Base-by-base conservation (phyloP, 2,329 filamentous ascomycete genomes). In the Colletotrichum tropicicola region DNA sequence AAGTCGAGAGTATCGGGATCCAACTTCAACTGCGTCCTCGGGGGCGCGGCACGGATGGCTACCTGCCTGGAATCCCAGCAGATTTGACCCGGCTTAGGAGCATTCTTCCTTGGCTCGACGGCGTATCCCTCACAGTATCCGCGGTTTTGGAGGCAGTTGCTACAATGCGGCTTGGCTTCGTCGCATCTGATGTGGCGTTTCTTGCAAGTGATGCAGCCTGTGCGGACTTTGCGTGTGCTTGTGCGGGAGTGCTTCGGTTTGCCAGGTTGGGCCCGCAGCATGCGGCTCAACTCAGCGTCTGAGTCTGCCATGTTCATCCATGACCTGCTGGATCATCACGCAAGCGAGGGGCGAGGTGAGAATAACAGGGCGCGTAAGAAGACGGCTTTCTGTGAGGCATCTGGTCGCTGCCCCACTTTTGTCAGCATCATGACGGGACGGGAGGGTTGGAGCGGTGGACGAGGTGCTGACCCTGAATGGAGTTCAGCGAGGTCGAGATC, bases 31-130 rank as follows among this genome's bases (percentile, higher is more conserved):
- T 69, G 68, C 6, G 57, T 47, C 28, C 15, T 23, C 12, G 59
- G 59, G 28, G 54, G 49, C 8, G 67, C 51, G 8, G 43, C 37
- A 21, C 10, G 51, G 19, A 47, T 30, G n/a, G 15, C 4, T 35
- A 65, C 21, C 35, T 64, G 59, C 10, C 37, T 59, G 25, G 71
- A 72, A 52, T 77, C 65, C 73, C 71, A 74, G 15, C 65, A 58
- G 3, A 71, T 28, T 7, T 71, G 71, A 7, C 59, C 43, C 5
- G 65, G 62, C 30, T 60, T 53, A 2, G 62, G 44, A 6, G 51
- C 57, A 49, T 69, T 68, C 65, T 67, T 71, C 51, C 39, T 56
- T 15, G 54, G 41, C 25, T 21, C 15, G 15, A 30, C 5, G 21
- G 35, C 51, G 37, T 69, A 70, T 3, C 68, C 68, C 32, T 70